phyloP scores from a whole-genome alignment of 139 green algal species.

The Chlorella sp. region DNA sequence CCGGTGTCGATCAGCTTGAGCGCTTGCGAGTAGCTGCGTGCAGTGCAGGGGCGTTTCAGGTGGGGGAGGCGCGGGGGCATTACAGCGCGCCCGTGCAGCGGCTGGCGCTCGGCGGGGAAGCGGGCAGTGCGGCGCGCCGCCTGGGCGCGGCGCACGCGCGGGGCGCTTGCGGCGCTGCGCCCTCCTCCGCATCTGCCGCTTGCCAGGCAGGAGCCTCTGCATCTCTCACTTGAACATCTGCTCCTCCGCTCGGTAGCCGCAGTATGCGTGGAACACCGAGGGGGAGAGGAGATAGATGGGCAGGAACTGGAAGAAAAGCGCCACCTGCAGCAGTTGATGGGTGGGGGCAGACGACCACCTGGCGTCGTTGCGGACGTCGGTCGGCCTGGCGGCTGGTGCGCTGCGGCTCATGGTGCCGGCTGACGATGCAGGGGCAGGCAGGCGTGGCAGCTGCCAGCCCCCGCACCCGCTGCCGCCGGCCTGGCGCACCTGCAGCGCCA shows the following conservation, averaged over 20 bases:
- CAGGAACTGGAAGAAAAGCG: constrained; percentile 17
- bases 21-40: constrained; percentile 27
- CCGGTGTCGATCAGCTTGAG: constrained; percentile 8
- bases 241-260: constrained; percentile 14
- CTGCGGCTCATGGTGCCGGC: too few relatives aligned
- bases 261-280: constrained; percentile 6
- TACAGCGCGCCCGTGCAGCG: too few relatives aligned
- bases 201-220: background rate
- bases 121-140: too few relatives aligned
- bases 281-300: background rate
- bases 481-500: background rate
- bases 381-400: too few relatives aligned
- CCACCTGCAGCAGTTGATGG: background rate
- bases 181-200: too few relatives aligned
- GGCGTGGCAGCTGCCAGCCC: background rate
- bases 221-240: constrained; percentile 29
- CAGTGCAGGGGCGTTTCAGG: too few relatives aligned
- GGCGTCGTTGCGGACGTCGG: too few relatives aligned
- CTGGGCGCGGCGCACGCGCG: too few relatives aligned
- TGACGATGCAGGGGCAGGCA: background rate
- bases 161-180: too few relatives aligned
- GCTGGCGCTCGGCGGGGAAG: too few relatives aligned
- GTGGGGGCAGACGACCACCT: too few relatives aligned
- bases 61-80: too few relatives aligned
- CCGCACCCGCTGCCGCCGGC: background rate